These are phyloP conservation scores for Fusarium bulbicola DNA, from an alignment of 2,329 filamentous ascomycete genomes.

Conservation along the genomic window DNA sequence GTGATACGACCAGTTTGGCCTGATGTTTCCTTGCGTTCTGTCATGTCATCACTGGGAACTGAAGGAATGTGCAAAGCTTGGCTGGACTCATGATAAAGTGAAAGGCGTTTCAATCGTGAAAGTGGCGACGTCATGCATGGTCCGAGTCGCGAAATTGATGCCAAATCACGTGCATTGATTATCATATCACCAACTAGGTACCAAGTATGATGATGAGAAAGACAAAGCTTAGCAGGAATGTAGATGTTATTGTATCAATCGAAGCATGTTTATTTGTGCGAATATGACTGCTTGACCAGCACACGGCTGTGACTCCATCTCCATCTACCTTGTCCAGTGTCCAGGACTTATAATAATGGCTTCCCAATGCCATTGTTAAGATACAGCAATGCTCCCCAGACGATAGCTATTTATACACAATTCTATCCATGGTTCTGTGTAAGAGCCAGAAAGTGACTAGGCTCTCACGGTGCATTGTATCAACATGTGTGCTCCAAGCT, in stretches of 20 bases:
- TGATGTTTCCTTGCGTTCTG: constrained; percentile 3
- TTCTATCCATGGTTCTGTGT: constrained; percentile 34
- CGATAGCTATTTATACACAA: constrained; percentile 32
- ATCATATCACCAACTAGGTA: background rate
- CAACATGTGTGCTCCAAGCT: constrained; percentile 33
- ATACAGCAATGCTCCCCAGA: constrained; percentile 20
- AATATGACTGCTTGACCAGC: constrained; percentile 32
- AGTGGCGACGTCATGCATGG: constrained; percentile 32
- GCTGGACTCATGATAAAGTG: background rate
- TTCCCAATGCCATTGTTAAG: constrained; percentile 9
- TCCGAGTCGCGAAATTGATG: constrained; percentile 47
- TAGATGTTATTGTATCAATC: background rate
- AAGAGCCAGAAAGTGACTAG: constrained; percentile 12
- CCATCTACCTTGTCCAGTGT: constrained; percentile 9
- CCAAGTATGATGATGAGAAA: too few relatives aligned
- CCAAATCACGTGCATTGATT: constrained; percentile 48
- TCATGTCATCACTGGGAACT: constrained; percentile 5
- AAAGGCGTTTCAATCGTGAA: background rate
- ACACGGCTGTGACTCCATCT: constrained; percentile 24
- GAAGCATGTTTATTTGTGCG: constrained; percentile 32
- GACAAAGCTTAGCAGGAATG: background rate
- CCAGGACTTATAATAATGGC: constrained; percentile 9
- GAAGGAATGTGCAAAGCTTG: background rate
- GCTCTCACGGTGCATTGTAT: constrained; percentile 19
- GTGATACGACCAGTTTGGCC: background rate